Evolutionary conservation across 768 basidiomycete genomes (phyloP), one percentile per base, ranked within the genome.

Genomic region (Dentipellis fragilis): DNA sequence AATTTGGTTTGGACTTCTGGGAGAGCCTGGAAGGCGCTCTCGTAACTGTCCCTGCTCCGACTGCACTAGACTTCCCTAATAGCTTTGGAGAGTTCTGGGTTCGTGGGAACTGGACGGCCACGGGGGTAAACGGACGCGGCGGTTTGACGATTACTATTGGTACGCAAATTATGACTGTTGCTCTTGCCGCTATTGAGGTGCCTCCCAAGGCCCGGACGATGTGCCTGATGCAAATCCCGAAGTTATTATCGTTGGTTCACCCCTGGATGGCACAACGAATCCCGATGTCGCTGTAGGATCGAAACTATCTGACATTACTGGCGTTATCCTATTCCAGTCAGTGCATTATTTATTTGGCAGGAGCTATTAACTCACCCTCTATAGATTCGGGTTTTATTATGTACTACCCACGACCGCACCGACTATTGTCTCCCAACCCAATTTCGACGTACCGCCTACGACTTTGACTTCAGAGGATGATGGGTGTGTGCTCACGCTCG

Each of bases 1-100:
- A 70, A 46, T 83, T 71, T 56, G 83, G 81, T 7, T 63, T 83
- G 36, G 82, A 84, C 62, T 84, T 85, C 62, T 85, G 81, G 81
- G 74, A 80, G 62, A 80, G 78, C 61, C 71, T 85, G 10, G 78
- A 81, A 57, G 80, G 81, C 2, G 75, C 79, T 60, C 68, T 84
- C 3, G 81, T 85, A 21, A 75, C 73, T 0, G 69, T 83, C 21
- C 75, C 72, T 4, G 69, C 66, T 4, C 81, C 83, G 2, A 65
- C 70, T 5, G 72, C 77, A 3, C 62, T 76, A 5, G 69, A 73
- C 55, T 83, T 82, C 63, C 72, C 73, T 34, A 81, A 80, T 59
- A 68, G 63, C 29, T 81, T 74, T 60, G 76, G 77, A 7, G 79
- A 82, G 54, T 73, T 83, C 52, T 84, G 81, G 82, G 78, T 79